Evolutionary conservation across 2,329 filamentous ascomycete genomes (phyloP).

Genomic region (Pseudogymnoascus sp.): DNA sequence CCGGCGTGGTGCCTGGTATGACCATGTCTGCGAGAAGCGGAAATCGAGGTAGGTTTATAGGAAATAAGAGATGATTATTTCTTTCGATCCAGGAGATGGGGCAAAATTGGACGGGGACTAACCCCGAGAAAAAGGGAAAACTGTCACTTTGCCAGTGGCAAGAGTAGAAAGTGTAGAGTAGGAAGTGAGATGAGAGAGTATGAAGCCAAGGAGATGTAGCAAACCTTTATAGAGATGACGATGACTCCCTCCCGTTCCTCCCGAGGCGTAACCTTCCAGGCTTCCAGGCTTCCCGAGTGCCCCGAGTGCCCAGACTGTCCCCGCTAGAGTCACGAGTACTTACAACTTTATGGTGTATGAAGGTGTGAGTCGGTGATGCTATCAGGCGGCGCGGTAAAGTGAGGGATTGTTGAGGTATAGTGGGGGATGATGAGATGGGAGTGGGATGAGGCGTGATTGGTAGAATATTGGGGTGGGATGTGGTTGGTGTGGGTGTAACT

Average conservation of each 20-base stretch:
- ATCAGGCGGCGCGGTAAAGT: not conserved
- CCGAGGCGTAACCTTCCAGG: not conserved
- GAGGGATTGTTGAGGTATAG: not conserved
- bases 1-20: not conserved
- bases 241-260: not conserved
- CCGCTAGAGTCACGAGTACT: not conserved
- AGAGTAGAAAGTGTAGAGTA: not conserved
- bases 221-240: constrained; percentile 2
- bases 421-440: not conserved
- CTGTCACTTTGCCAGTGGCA: constrained; percentile 2
- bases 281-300: not conserved
- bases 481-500: not conserved
- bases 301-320: not conserved
- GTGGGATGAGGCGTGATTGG: not conserved
- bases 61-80: not conserved
- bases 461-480: not conserved
- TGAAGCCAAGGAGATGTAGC: not conserved
- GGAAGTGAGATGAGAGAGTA: not conserved
- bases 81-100: not conserved
- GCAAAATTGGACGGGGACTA: not conserved
- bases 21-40: not conserved
- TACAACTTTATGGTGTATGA: not conserved
- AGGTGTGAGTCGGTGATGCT: constrained; percentile 2
- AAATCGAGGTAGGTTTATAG: not conserved
- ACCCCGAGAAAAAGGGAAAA: not conserved